phyloP scores from a whole-genome alignment of 371 early-diverging fungal species.

The Syncephalis fuscata region DNA sequence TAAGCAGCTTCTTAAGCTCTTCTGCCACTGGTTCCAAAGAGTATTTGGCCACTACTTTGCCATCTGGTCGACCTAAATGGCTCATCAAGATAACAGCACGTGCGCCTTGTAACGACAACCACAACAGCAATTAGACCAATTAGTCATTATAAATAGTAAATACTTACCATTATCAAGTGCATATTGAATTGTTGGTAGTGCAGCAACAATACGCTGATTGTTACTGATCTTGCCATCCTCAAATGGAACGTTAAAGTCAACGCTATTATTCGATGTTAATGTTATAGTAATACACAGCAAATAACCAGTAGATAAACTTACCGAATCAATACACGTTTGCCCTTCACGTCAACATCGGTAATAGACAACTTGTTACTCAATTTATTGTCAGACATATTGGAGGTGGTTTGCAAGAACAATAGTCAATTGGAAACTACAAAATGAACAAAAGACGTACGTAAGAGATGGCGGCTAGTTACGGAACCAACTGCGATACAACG shows the following conservation, averaged over 20 bases:
- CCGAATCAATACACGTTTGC: constrained; percentile 90
- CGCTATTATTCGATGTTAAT: constrained; percentile 27
- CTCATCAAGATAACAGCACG: constrained; percentile 87
- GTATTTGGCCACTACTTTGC: constrained; percentile 71
- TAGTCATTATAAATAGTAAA: not conserved
- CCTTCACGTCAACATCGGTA: constrained; percentile 66
- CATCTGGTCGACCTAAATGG: constrained; percentile 98
- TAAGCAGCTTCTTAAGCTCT: constrained; percentile 69
- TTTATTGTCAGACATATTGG: constrained; percentile 10
- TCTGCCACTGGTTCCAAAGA: constrained; percentile 86
- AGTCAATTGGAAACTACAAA: too few relatives aligned
- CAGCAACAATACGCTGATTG: constrained; percentile 94
- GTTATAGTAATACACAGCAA: not conserved
- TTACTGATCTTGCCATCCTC: constrained; percentile 83
- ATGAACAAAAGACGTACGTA: too few relatives aligned
- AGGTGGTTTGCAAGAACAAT: too few relatives aligned
- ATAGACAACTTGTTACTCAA: constrained; percentile 66
- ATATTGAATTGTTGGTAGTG: constrained; percentile 90
- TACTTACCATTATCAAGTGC: constrained; percentile 59
- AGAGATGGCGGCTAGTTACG: too few relatives aligned
- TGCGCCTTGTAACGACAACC: too few relatives aligned
- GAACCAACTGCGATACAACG: too few relatives aligned
- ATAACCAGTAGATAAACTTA: constrained; percentile 12
- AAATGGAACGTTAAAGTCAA: constrained; percentile 99
- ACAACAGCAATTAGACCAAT: not conserved